Base-by-base conservation (phyloP, 2,329 filamentous ascomycete genomes). In the Colletotrichum australisinense region DNA sequence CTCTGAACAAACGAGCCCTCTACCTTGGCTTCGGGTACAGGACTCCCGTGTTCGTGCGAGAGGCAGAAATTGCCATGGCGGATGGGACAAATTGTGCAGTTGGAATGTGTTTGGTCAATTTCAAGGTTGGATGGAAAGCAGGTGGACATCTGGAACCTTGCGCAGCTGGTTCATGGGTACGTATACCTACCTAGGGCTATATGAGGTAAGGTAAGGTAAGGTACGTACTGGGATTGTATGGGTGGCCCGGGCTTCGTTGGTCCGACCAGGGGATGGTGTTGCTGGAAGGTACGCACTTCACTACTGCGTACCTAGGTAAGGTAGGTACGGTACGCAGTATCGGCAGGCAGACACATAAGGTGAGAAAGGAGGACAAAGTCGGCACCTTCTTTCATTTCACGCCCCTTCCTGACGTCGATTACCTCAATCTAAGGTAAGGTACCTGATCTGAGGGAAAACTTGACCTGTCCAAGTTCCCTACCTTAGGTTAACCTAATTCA, bases 131-230 rank as follows among this genome's bases (percentile, higher is more conserved):
- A 49, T 49, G 19, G 42, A 49, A n/a, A 16, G 42, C 38, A 35
- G 16, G 14, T 42, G 38, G 38, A 49, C 42, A 19, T 11, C 42
- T 49, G 42, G 46, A 46, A 60, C 63, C 63, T 63, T 57, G 63
- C 63, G 42, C 68, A 28, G 32, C 46, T 62, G 63, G 66, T 58
- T 52, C 57, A 24, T 32, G 38, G 16, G 16, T 52, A 55, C 55
- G 52, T 56, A 59, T 8, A 24, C 53, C 22, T 56, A 56, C 52
- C 52, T 53, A n/a, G n/a, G 16, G 16, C n/a, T 55, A 56, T 11
- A 7, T 56, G 12, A 22, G 22, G 14, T 16, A 56, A 26, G 24
- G 14, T 16, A 56, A 26, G 24, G 24, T 26, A 26, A 22, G 24
- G 24, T 22, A 53, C 22, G 22, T 56, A 24, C 42, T 49, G 19